These are phyloP conservation scores for Fusarium sulawesiense DNA, from an alignment of 2,329 filamentous ascomycete species.

Conservation along the genomic window DNA sequence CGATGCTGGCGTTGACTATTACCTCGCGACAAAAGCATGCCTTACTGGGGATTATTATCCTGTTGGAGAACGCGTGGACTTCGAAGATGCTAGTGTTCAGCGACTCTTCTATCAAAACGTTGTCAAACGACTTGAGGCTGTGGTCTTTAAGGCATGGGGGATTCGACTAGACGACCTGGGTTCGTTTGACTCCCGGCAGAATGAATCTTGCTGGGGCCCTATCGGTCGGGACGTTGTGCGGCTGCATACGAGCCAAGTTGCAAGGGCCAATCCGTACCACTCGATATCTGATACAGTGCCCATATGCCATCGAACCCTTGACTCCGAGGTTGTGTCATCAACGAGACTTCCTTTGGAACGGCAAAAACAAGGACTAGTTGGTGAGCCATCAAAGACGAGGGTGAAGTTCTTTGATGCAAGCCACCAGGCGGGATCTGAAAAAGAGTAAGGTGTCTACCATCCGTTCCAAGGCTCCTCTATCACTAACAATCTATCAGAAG, in stretches of 20 bases:
- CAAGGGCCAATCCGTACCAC: too few species aligned
- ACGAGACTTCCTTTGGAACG: too few species aligned
- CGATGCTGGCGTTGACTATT: background rate
- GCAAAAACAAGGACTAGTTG: too few species aligned
- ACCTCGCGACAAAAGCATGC: background rate
- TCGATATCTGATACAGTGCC: background rate
- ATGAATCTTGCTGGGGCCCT: background rate
- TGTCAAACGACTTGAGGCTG: conserved; percentile 1
- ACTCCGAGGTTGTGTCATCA: too few species aligned
- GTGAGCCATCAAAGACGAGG: background rate
- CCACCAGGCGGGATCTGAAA: background rate
- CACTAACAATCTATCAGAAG: background rate
- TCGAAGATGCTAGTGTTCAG: background rate
- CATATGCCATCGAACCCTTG: too few species aligned
- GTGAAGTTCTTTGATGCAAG: conserved; percentile 1
- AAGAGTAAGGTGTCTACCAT: background rate
- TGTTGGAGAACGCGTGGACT: background rate
- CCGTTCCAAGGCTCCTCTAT: accelerated
- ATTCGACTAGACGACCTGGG: background rate
- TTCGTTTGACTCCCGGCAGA: background rate
- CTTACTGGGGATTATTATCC: background rate
- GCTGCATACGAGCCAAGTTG: background rate
- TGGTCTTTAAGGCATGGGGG: background rate
- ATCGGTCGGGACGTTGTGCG: background rate
- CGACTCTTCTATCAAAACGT: conserved; percentile 2